A percentile compares a stretch with the other conserved stretches of the same genome.
phyloP scores from a whole-genome alignment of 2,329 filamentous ascomycete genomes.

The Sporothrix pseudoabietina region DNA sequence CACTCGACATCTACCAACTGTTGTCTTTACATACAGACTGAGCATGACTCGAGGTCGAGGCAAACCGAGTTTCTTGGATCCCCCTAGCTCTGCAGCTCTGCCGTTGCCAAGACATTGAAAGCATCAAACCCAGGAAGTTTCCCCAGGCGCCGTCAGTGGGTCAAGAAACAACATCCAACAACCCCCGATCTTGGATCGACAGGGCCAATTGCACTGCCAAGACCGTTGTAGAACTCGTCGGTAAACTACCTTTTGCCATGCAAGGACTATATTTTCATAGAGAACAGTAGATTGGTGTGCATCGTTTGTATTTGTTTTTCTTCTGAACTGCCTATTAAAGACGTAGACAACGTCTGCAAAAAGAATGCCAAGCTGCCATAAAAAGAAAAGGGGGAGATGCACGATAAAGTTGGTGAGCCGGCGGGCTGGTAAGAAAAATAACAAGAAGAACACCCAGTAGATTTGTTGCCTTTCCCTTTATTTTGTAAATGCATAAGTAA shows the following conservation, averaged over 20 bases:
- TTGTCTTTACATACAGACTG: background rate
- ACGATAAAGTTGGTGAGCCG: background rate
- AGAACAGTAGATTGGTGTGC: background rate
- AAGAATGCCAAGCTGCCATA: background rate
- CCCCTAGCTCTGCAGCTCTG: background rate
- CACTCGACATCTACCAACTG: background rate
- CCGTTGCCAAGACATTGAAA: conserved; percentile 14
- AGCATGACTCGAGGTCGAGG: background rate
- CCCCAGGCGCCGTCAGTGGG: background rate
- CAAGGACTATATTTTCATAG: background rate
- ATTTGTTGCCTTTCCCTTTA: background rate
- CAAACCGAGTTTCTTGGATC: background rate
- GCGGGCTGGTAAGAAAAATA: background rate
- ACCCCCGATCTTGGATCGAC: background rate
- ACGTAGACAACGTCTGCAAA: background rate
- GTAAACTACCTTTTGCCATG: background rate
- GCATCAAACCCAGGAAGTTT: background rate
- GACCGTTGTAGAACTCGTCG: background rate
- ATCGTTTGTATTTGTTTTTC: background rate
- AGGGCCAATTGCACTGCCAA: background rate
- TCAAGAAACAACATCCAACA: background rate
- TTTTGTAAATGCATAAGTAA: background rate
- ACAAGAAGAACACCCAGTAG: background rate
- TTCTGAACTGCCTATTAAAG: background rate
- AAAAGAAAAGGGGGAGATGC: background rate